Base-by-base conservation (phyloP, 139 green algal species). In the Tetradesmus lagerheimii region DNA sequence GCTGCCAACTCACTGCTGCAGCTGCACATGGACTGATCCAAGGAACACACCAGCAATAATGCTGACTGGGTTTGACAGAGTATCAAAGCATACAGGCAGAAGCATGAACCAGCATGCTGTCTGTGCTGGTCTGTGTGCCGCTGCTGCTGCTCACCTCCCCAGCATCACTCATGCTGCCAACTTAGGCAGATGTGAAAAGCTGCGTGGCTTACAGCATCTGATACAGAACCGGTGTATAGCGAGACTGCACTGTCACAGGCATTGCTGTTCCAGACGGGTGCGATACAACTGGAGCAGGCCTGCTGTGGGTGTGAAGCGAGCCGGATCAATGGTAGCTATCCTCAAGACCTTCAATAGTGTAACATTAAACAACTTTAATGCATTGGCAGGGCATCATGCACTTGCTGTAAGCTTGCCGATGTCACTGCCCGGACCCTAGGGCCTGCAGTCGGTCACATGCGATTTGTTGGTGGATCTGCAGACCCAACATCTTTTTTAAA, bases 81-180 rank as follows among this genome's bases (percentile, higher is more conserved):
- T n/a, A 9, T n/a, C 12, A 6, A 31, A 15, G 23, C 0, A 20
- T 71, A n/a, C 9, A 71, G 25, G 57, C 57, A 31, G 15, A 75
- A 88, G 64, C 71, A 87, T 16, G 34, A 20, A 71, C n/a, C n/a
- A n/a, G n/a, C n/a, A n/a, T n/a, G n/a, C n/a, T n/a, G n/a, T n/a
- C n/a, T n/a, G n/a, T n/a, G n/a, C n/a, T n/a, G n/a, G 57, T n/a
- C 16, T 31, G 23, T 79, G 71, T 87, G 81, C 38, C 18, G 50
- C 38, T n/a, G 81, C 71, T 43, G 50, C 38, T n/a, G 81, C 71
- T 43, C 50, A 87, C n/a, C 50, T 78, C 41, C 12, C 50, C 47
- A 87, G 57, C 57, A 71, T 71, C 50, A 37, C 50, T 87, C 47
- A 67, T 78, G 31, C 50, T 87, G 81, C 81, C 81, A 47, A 11